Percentiles rank a stretch among this genome's conserved stretches.
These are phyloP conservation scores for Debaryomycetaceae sp. DNA, from an alignment of 1,139 yeast species.

Conservation along the genomic window DNA sequence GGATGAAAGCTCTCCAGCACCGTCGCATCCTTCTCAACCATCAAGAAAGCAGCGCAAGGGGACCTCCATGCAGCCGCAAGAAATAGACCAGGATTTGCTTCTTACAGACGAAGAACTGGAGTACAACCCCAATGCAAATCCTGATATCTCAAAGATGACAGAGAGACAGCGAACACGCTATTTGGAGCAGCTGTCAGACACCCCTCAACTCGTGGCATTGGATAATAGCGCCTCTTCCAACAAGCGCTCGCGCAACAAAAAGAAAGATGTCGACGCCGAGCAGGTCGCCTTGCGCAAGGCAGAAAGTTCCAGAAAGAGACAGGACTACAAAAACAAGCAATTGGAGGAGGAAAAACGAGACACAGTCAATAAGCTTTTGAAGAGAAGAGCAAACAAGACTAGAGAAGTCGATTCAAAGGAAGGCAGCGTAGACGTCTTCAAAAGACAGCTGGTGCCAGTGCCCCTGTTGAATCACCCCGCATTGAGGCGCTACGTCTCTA, in stretches of 20 bases:
- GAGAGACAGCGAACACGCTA: slow-evolving; percentile 57
- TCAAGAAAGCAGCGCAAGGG: slow-evolving; percentile 7
- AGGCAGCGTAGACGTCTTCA: slow-evolving; percentile 27
- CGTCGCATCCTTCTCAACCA: background rate
- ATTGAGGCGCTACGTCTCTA: slow-evolving; percentile 25
- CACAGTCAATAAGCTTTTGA: slow-evolving; percentile 78
- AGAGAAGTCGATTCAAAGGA: slow-evolving; percentile 39
- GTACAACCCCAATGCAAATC: slow-evolving; percentile 37
- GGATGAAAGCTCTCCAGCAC: background rate
- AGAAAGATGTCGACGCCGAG: slow-evolving; percentile 68
- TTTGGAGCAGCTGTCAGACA: slow-evolving; percentile 26
- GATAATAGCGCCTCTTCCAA: slow-evolving; percentile 24
- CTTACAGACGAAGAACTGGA: slow-evolving; percentile 46
- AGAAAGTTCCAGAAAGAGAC: slow-evolving; percentile 85
- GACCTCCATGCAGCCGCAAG: slow-evolving; percentile 17
- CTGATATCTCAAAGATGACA: slow-evolving; percentile 56
- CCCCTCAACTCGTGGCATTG: slow-evolving; percentile 23
- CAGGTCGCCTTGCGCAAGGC: slow-evolving; percentile 79
- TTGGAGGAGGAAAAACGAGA: slow-evolving; percentile 92
- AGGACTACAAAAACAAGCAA: slow-evolving; percentile 77
- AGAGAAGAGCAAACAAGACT: slow-evolving; percentile 75
- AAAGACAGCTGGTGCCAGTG: slow-evolving; percentile 26
- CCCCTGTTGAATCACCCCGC: slow-evolving; percentile 35
- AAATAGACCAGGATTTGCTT: slow-evolving; percentile 37
- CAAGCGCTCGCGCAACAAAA: slow-evolving; percentile 26